Base-by-base conservation (phyloP, 495 filamentous ascomycete genomes). In the Amphirosellinia nigrospora region DNA sequence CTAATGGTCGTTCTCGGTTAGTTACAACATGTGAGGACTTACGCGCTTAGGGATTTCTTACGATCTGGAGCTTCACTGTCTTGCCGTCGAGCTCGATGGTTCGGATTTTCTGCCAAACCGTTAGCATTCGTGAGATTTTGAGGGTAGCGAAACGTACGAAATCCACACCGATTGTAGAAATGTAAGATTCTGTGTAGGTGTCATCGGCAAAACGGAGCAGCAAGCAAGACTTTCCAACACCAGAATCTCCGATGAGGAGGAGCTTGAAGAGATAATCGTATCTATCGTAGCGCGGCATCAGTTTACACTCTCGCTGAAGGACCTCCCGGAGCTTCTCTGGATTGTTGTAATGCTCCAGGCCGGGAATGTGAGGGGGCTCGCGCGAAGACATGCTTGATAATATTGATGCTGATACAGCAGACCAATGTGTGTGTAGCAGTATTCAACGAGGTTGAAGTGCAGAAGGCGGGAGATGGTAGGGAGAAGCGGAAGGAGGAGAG, bases 261-360 rank as follows among this genome's bases (percentile, higher is more conserved):
- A 99, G 94, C 89, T 99, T 99, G 89, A 99, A 99, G 76, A 99
- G 94, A 81, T 98, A 99, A 80, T 99, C 96, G 90, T 98, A 99
- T 97, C 96, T 98, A 81, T 72, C 64, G 32, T 53, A 39, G 32
- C 15, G 30, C n/a, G 45, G 55, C 52, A 55, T 71, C 69, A 70
- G 63, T n/a, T 64, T 60, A 28, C 16, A 38, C n/a, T 64, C 69
- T 15, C 66, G 41, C 43, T 62, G 43, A n/a, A 73, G 32, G 41
- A 76, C 60, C 64, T 78, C 61, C 26, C 63, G 50, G 13, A 76
- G 66, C 60, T 73, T 74, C 48, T 69, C 66, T 46, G 46, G 26
- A 46, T 78, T 65, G 30, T 71, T 70, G 21, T 52, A 55, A 39
- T 69, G 70, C 50, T 71, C 66, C 26, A 74, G 66, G 45, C 74